Evolutionary conservation across 148 eudicot genomes (phyloP).

Genomic region (Vaccinium myrtillus): DNA sequence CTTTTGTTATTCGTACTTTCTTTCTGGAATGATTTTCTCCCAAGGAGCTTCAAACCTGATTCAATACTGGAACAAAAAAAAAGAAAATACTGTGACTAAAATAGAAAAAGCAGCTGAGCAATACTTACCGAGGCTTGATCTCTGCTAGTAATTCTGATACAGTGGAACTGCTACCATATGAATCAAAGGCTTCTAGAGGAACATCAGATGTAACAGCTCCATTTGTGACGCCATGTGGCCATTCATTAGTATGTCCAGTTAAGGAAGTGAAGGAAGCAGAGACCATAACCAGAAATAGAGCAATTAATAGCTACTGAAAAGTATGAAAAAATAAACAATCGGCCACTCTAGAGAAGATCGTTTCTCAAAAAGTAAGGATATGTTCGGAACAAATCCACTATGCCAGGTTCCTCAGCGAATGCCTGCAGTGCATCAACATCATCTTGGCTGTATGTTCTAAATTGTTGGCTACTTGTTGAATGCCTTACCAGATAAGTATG

Average conservation of each 20-base stretch:
- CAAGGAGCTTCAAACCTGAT: not conserved
- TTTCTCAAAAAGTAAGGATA: constrained; percentile 54
- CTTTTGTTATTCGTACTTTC: not conserved
- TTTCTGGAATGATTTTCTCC: not conserved
- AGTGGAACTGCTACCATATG: constrained; percentile 51
- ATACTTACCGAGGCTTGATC: constrained; percentile 86
- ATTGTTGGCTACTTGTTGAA: constrained; percentile 65
- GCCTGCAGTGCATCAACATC: constrained; percentile 95
- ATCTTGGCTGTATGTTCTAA: constrained; percentile 84
- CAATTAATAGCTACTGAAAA: constrained; percentile 6
- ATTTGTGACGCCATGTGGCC: constrained; percentile 81
- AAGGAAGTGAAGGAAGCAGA: constrained; percentile 38
- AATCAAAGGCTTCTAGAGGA: constrained; percentile 52
- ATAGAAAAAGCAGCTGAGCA: constrained; percentile 10
- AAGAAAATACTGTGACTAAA: not conserved
- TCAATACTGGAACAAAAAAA: not conserved
- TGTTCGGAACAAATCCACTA: constrained; percentile 77
- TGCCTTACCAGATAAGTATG: constrained; percentile 91
- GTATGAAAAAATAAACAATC: not conserved
- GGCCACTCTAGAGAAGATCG: not conserved
- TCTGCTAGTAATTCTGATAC: constrained; percentile 80
- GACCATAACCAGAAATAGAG: not conserved
- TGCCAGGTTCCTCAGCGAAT: constrained; percentile 81
- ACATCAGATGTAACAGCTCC: constrained; percentile 49
- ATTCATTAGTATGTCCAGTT: constrained; percentile 74